These are phyloP conservation scores for Cyberlindnera mississippiensis DNA, from an alignment of 805 yeast species.

Conservation along the genomic window DNA sequence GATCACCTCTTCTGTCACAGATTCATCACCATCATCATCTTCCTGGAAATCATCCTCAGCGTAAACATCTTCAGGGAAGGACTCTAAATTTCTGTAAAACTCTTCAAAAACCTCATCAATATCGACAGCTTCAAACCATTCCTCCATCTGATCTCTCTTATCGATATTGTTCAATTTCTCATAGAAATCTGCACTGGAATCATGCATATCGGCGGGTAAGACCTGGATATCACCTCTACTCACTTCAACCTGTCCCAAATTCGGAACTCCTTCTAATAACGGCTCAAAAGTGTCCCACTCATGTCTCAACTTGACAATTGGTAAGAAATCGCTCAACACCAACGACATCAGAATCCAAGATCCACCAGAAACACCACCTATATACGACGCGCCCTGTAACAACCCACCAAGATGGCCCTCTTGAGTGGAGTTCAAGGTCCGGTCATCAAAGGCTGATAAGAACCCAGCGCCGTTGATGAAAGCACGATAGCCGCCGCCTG, in stretches of 20 bases:
- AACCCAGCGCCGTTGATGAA: conserved; percentile 85
- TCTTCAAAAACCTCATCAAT: conserved; percentile 20
- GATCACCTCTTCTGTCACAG: not conserved
- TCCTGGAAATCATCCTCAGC: not conserved
- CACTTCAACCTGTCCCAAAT: conserved; percentile 39
- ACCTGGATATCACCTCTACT: conserved; percentile 28
- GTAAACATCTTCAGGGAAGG: conserved; percentile 10
- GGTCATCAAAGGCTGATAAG: conserved; percentile 70
- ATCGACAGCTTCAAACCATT: conserved; percentile 4
- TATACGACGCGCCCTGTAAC: conserved; percentile 63
- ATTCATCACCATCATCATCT: not conserved
- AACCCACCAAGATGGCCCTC: conserved; percentile 67
- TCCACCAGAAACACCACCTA: conserved; percentile 82
- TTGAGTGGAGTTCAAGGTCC: conserved; percentile 52
- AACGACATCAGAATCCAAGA: conserved; percentile 58
- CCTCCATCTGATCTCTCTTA: conserved; percentile 7
- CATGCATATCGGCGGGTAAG: conserved; percentile 20
- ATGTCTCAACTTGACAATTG: conserved; percentile 33
- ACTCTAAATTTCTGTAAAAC: conserved; percentile 23
- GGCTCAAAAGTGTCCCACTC: conserved; percentile 45
- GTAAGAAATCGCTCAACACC: conserved; percentile 36
- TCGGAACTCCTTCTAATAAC: conserved; percentile 54
- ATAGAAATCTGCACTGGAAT: conserved; percentile 23
- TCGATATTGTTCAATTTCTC: conserved; percentile 19
- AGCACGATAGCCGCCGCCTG: conserved; percentile 92